Evolutionary conservation across 192 early-diverging fungal genomes (phyloP).

Genomic region (Entomortierella lignicola): DNA sequence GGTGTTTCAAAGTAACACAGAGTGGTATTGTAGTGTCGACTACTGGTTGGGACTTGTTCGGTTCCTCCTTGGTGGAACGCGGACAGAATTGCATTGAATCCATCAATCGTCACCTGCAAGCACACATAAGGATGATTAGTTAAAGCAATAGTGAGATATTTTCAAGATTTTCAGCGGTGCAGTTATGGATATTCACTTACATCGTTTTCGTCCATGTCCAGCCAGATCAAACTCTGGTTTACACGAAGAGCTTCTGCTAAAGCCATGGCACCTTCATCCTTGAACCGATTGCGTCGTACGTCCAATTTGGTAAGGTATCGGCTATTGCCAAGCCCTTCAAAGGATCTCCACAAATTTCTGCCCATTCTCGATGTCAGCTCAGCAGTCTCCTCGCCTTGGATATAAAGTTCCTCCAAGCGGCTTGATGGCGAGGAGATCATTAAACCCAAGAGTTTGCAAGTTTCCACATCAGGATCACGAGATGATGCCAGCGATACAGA

Average conservation of each 20-base stretch:
- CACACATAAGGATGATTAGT: too few species aligned
- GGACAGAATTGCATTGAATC: conserved; percentile 52
- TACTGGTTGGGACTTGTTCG: conserved; percentile 47
- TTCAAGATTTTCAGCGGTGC: neutral
- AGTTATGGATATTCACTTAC: conserved; percentile 18
- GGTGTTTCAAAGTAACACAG: conserved; percentile 49
- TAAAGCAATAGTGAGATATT: neutral
- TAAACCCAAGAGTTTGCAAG: conserved; percentile 49
- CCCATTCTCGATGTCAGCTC: conserved; percentile 45
- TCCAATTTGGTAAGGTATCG: conserved; percentile 45
- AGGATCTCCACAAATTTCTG: conserved; percentile 41
- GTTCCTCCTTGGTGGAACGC: conserved; percentile 55
- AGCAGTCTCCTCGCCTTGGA: conserved; percentile 41
- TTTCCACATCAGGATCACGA: conserved; percentile 53
- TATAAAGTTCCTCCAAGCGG: conserved; percentile 47
- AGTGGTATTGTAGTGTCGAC: conserved; percentile 42
- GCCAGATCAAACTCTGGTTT: conserved; percentile 40
- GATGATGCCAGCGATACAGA: conserved; percentile 45
- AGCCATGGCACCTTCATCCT: conserved; percentile 55
- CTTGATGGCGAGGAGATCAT: conserved; percentile 49
- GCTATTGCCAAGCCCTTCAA: conserved; percentile 42
- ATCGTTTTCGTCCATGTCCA: conserved; percentile 60
- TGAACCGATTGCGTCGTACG: conserved; percentile 49
- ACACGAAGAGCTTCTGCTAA: conserved; percentile 51
- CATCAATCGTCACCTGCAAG: conserved; percentile 61